Conservation (phyloP, 768 basidiomycete species). For the Boletus vermiculosoides region DNA sequence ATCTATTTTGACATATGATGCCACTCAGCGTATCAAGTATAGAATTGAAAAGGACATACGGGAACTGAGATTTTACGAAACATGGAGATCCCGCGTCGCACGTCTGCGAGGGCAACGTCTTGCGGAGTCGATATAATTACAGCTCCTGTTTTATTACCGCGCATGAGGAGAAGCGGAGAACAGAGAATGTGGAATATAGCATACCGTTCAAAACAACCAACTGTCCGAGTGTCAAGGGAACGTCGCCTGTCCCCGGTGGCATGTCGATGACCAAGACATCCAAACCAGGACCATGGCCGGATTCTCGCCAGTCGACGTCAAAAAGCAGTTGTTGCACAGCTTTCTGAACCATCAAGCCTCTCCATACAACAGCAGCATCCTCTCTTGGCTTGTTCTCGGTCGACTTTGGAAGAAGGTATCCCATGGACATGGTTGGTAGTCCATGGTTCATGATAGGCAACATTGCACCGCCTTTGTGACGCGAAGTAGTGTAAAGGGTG, state of each 20-base stretch:
- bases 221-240: constrained; percentile 88
- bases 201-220: constrained; percentile 79
- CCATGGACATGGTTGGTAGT: constrained; percentile 95
- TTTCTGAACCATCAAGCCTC: constrained; percentile 98
- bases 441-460: constrained; percentile 86
- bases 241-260: constrained; percentile 97
- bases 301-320: constrained; percentile 84
- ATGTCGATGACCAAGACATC: constrained; percentile 92
- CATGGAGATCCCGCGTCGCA: constrained; percentile 90
- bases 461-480: constrained; percentile 63
- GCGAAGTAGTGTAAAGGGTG: not conserved
- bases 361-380: constrained; percentile 89
- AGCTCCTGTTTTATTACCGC: constrained; percentile 53
- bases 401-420: constrained; percentile 75
- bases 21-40: not conserved
- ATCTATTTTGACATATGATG: constrained; percentile 49
- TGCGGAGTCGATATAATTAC: constrained; percentile 96
- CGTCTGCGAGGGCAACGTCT: constrained; percentile 88
- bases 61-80: constrained; percentile 86
- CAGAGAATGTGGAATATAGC: constrained; percentile 18
- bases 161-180: not conserved
- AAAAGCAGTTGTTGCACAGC: constrained; percentile 95
- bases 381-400: constrained; percentile 47
- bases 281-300: constrained; percentile 43
- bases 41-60: constrained; percentile 42